Evolutionary conservation across 805 yeast genomes (phyloP), one percentile per base, ranked within the genome.

Genomic region (Starmerella apis): DNA sequence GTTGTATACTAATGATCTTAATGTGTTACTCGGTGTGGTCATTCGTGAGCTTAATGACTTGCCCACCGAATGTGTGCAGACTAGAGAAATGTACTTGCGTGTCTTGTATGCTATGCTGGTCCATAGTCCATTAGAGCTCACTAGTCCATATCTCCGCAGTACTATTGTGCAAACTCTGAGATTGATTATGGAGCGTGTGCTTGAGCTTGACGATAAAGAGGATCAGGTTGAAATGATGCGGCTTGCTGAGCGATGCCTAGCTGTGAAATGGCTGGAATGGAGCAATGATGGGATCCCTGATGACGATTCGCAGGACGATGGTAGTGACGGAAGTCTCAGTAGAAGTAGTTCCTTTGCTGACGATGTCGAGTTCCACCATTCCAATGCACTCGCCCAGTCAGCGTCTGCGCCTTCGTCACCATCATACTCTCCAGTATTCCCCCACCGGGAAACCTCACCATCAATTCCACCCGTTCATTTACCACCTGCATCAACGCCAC

Each of bases 1-100:
- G 58, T 77, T 86, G 44, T 88, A 88, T 62, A 70, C 85, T 54
- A 88, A 88, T 59, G 97, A 88, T 63, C 67, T 88, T 51, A 80
- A 82, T 58, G 94, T 88, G 6, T 73, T 88, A 50, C 79, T 83
- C 13, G 95, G 86, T 60, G 87, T 88, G 9, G 71, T 88, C 47
- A 71, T 88, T 1, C 69, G 97, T 47, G 95, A 88, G 61, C 69
- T 90, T 48, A 75, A 76, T 56, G 80, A 88, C 59, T 65, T 86
- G 36, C 76, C 87, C 20, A 18, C 32, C 23, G 71, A 65, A 47
- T 74, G 71, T 11, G 81, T 74, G 50, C 66, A 74, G 9, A 66
- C 80, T 36, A 77, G 84, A 48, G 80, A 81, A 60, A 78, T 86
- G 10, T 86, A 82, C 59, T 66, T 88, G 37, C 72, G 92, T 50